Percentiles rank a stretch among this genome's conserved stretches.
These are phyloP conservation scores for Kondoa subrosea DNA, from an alignment of 768 basidiomycete genomes.

Conservation along the genomic window DNA sequence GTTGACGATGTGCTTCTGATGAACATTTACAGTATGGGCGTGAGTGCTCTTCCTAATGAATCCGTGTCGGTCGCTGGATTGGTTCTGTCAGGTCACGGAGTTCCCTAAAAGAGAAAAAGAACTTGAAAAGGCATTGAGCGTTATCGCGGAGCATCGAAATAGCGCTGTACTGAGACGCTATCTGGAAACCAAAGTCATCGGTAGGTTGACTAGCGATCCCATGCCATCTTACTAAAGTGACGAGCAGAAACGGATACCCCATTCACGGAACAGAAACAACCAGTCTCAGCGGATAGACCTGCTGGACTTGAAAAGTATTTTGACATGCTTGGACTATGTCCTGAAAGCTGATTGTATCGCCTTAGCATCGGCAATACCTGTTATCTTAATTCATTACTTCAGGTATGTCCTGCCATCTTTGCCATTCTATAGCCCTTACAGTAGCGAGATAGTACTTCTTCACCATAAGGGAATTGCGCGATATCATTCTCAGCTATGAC, in stretches of 20 bases:
- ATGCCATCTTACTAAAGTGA: neutral
- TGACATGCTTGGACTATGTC: conserved; percentile 56
- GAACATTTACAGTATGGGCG: neutral
- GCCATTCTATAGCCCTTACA: too few relatives aligned
- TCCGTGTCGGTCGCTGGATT: neutral
- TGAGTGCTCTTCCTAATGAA: neutral
- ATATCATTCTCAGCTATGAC: conserved; percentile 50
- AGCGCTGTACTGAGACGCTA: conserved; percentile 55
- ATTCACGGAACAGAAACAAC: conserved; percentile 10
- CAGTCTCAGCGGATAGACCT: conserved; percentile 43
- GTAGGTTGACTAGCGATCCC: conserved; percentile 39
- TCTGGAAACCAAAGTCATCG: conserved; percentile 50
- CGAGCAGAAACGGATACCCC: conserved; percentile 37
- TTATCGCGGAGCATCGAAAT: conserved; percentile 54
- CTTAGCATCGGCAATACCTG: conserved; percentile 62
- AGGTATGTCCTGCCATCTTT: conserved; percentile 40
- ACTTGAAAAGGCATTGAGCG: conserved; percentile 42
- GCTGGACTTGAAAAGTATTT: conserved; percentile 75
- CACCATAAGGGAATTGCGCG: conserved; percentile 77
- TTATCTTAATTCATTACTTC: conserved; percentile 86
- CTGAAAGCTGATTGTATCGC: neutral
- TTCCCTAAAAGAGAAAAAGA: conserved; percentile 9
- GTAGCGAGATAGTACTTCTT: conserved; percentile 60
- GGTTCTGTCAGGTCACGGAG: conserved; percentile 18
- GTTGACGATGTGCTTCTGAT: conserved; percentile 52